Evolutionary conservation across 1,284 basidiomycete genomes (phyloP).

Genomic region (Sparassis latifolia): DNA sequence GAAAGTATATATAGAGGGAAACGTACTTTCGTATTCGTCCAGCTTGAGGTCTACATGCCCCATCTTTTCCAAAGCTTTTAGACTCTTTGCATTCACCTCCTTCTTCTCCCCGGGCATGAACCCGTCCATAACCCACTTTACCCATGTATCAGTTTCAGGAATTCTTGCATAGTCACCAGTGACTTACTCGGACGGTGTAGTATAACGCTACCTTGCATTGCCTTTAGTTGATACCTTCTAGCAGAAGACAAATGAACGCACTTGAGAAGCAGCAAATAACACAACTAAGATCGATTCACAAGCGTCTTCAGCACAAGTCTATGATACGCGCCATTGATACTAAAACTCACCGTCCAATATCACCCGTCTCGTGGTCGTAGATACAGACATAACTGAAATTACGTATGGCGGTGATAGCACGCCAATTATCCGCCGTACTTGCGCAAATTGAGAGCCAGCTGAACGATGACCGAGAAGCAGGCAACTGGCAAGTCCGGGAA

Average conservation of each 20-base stretch:
- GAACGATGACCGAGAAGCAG: no score
- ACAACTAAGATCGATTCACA: constrained; percentile 35
- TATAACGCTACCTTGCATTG: constrained; percentile 39
- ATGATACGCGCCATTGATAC: neutral
- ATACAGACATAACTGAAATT: constrained; percentile 24
- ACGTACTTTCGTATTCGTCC: constrained; percentile 77
- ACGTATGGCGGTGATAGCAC: no score
- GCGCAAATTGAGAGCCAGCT: no score
- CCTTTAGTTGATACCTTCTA: constrained; percentile 3
- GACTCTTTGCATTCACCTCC: constrained; percentile 60
- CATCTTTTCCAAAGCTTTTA: constrained; percentile 67
- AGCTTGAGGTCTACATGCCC: constrained; percentile 67
- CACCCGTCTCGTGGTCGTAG: constrained; percentile 34
- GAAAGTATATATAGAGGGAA: neutral
- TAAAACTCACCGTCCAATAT: constrained; percentile 38
- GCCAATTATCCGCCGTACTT: no score
- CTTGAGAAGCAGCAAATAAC: constrained; percentile 57
- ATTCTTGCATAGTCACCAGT: neutral
- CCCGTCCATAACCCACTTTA: constrained; percentile 40
- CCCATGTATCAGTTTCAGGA: neutral
- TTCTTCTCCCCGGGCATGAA: constrained; percentile 48
- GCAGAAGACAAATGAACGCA: constrained; percentile 30
- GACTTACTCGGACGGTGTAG: constrained; percentile 41
- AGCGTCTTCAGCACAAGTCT: neutral
- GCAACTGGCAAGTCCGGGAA: no score